Evolutionary conservation across 73 alveolate genomes (phyloP).

Genomic region (Stentor coeruleus): DNA sequence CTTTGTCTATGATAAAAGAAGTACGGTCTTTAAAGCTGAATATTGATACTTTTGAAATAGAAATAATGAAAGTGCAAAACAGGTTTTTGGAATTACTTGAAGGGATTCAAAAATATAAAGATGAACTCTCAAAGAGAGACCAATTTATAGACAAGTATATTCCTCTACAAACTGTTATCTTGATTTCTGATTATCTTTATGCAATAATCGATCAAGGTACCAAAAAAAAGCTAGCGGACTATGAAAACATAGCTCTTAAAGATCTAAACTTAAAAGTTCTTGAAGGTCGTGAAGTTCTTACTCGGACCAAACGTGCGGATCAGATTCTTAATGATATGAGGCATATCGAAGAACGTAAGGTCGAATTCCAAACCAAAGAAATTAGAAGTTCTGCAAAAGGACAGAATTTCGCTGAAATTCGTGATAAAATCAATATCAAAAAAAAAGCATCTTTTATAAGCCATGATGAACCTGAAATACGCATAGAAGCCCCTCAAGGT

Average conservation of each 20-base stretch:
- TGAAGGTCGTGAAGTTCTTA: background rate
- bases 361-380: background rate
- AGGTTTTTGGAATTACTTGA: background rate
- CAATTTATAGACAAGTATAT: slow-evolving; percentile 11
- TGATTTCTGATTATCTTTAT: background rate
- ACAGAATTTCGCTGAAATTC: too few relatives aligned
- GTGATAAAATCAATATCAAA: too few relatives aligned
- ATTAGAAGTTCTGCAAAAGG: too few relatives aligned
- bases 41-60: background rate
- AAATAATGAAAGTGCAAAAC: background rate
- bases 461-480: too few relatives aligned
- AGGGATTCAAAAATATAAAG: background rate
- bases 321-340: background rate
- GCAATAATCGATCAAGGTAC: background rate
- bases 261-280: background rate
- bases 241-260: background rate
- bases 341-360: slow-evolving; percentile 6
- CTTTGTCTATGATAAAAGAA: background rate
- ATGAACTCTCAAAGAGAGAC: background rate
- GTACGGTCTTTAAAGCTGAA: background rate
- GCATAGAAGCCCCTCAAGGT: too few relatives aligned
- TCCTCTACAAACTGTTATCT: slow-evolving; percentile 1
- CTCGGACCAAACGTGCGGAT: background rate
- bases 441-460: too few relatives aligned
- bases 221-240: background rate